phyloP scores from a whole-genome alignment of 31 red algal genomes.

The Asparagopsis taxiformis region DNA sequence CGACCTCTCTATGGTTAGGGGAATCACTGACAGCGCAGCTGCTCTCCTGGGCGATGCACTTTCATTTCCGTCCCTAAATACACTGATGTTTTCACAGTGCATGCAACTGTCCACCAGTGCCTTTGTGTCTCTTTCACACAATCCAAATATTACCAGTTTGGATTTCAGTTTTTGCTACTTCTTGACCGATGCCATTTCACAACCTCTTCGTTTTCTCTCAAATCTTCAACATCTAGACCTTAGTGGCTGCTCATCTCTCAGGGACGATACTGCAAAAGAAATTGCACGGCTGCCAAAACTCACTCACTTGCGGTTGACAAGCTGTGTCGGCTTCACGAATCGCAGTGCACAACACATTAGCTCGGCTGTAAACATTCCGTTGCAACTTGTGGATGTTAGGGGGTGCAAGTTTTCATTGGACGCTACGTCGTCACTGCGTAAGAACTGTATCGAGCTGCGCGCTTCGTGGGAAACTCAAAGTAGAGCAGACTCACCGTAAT shows the following conservation, averaged over 20 bases:
- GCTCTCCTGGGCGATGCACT: slow-evolving; percentile 1
- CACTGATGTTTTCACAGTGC: slow-evolving; percentile 30
- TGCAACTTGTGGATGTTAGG: slow-evolving; percentile 32
- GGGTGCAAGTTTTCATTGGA: slow-evolving; percentile 6
- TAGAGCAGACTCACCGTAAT: too few relatives aligned
- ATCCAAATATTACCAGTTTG: slow-evolving; percentile 14
- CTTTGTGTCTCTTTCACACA: slow-evolving; percentile 6
- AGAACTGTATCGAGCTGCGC: slow-evolving; percentile 14
- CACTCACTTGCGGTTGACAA: slow-evolving; percentile 4
- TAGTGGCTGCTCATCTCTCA: slow-evolving; percentile 23
- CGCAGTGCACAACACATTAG: background rate
- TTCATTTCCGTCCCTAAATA: slow-evolving; percentile 11
- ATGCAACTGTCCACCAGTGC: slow-evolving; percentile 10
- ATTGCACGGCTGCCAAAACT: slow-evolving; percentile 3
- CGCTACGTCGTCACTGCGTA: background rate
- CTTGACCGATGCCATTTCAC: slow-evolving; percentile 18
- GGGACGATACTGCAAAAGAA: slow-evolving; percentile 14
- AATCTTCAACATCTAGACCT: slow-evolving; percentile 35
- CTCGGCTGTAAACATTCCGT: slow-evolving; percentile 11
- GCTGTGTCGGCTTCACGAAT: slow-evolving; percentile 27
- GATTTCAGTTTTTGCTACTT: slow-evolving; percentile 42
- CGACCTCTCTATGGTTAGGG: slow-evolving; percentile 24
- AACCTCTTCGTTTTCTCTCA: background rate
- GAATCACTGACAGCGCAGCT: slow-evolving; percentile 24
- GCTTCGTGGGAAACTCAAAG: too few relatives aligned